These are phyloP conservation scores for Haplosporangium gracile DNA, from an alignment of 192 early-diverging fungal species.

Conservation along the genomic window DNA sequence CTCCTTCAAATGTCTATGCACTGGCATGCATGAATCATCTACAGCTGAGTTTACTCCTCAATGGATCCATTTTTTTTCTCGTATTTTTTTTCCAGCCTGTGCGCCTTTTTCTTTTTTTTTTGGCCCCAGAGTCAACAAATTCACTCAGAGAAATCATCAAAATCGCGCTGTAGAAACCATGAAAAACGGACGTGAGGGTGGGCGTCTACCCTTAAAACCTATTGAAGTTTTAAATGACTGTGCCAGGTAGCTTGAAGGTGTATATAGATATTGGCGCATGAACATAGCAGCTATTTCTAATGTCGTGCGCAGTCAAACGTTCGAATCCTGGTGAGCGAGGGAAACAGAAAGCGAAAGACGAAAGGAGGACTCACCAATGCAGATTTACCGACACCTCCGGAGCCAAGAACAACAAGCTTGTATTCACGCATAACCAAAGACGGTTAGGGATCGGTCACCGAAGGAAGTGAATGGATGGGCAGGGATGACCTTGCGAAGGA, in stretches of 20 bases:
- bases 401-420: slow-evolving; percentile 95
- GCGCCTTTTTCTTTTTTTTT: not conserved
- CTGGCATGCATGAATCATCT: slow-evolving; percentile 7
- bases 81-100: slow-evolving; percentile 1
- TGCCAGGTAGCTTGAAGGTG: not conserved
- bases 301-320: not conserved
- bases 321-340: not conserved
- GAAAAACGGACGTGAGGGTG: not conserved
- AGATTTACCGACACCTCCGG: slow-evolving; percentile 91
- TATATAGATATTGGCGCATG: not conserved
- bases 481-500: not conserved
- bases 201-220: not conserved
- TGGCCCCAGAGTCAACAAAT: not conserved
- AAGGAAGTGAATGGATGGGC: not conserved
- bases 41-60: not conserved
- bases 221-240: not conserved
- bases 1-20: slow-evolving; percentile 7
- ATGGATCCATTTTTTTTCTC: not conserved
- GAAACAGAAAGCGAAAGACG: not conserved
- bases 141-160: not conserved
- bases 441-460: not conserved
- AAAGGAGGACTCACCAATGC: slow-evolving; percentile 69
- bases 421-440: slow-evolving; percentile 84
- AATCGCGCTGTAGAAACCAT: not conserved
- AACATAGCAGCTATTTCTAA: not conserved